Conservation (phyloP, 1,139 yeast species). For the Taiozyma sp. region DNA sequence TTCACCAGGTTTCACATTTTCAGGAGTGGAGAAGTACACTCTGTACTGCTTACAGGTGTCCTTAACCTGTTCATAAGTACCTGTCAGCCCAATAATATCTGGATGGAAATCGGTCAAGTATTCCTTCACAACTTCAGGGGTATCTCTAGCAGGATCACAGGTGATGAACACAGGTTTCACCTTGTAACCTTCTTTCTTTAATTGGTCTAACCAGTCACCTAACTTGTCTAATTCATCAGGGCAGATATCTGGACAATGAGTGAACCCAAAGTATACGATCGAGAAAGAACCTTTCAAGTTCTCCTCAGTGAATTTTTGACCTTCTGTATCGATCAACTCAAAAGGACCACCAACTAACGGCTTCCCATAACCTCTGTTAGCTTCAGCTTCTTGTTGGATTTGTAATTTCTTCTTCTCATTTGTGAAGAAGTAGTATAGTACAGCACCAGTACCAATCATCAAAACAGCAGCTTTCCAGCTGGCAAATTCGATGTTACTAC, state of each 20-base stretch:
- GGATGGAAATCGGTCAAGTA: conserved; percentile 88
- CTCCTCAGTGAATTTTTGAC: conserved; percentile 68
- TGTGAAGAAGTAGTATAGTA: conserved; percentile 62
- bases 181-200: conserved; percentile 52
- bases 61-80: conserved; percentile 81
- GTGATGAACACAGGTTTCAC: conserved; percentile 88
- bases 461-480: conserved; percentile 84
- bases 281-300: conserved; percentile 75
- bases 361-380: conserved; percentile 83
- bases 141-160: conserved; percentile 93
- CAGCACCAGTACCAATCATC: conserved; percentile 65
- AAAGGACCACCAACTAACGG: conserved; percentile 94
- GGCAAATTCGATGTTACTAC: conserved; percentile 56
- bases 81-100: conserved; percentile 84
- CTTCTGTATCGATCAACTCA: conserved; percentile 62
- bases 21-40: conserved; percentile 95
- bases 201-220: conserved; percentile 67
- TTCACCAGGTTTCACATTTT: conserved; percentile 89
- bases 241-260: conserved; percentile 97
- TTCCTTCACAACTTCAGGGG: conserved; percentile 75
- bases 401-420: conserved; percentile 71
- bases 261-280: conserved; percentile 87
- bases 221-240: conserved; percentile 95
- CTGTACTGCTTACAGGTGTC: conserved; percentile 81
- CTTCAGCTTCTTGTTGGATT: conserved; percentile 74